Evolutionary conservation across 2,329 filamentous ascomycete genomes (phyloP).

Genomic region (Aspergillus ruber): DNA sequence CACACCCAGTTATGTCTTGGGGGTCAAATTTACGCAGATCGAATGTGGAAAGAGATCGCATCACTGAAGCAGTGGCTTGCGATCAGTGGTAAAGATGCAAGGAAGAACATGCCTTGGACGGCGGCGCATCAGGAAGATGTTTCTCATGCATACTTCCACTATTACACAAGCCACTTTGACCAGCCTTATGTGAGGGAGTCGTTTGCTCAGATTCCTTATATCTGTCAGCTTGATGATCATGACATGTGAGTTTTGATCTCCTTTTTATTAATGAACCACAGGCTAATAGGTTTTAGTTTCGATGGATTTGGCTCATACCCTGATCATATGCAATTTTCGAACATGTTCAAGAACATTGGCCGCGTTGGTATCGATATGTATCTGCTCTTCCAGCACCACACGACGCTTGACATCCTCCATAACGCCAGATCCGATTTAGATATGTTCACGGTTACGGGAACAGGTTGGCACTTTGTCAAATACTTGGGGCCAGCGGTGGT

Average conservation of each 20-base stretch:
- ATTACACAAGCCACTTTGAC: conserved; percentile 97
- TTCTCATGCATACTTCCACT: conserved; percentile 94
- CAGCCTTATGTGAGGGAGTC: conserved; percentile 91
- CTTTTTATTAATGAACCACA: background rate
- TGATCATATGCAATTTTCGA: conserved; percentile 95
- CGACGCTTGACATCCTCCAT: conserved; percentile 84
- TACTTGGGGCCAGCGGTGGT: conserved; percentile 87
- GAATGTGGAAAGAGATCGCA: conserved; percentile 93
- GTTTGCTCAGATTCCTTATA: conserved; percentile 93
- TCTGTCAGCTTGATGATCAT: conserved; percentile 90
- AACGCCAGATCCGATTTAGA: conserved; percentile 84
- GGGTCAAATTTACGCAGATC: conserved; percentile 90
- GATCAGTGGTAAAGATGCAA: conserved; percentile 85
- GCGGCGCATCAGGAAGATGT: conserved; percentile 93
- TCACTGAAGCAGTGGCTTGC: conserved; percentile 90
- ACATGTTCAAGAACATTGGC: conserved; percentile 97
- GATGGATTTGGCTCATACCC: conserved; percentile 97
- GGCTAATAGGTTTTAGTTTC: conserved; percentile 54
- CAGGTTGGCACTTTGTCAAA: conserved; percentile 98
- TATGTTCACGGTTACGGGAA: conserved; percentile 93
- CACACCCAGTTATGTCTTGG: conserved; percentile 88
- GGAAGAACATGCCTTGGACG: conserved; percentile 87
- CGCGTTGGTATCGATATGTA: conserved; percentile 97
- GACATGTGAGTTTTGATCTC: conserved; percentile 69
- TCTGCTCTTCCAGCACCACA: conserved; percentile 95